phyloP scores from a whole-genome alignment of 1,284 basidiomycete genomes.

The Schizophyllum commune region DNA sequence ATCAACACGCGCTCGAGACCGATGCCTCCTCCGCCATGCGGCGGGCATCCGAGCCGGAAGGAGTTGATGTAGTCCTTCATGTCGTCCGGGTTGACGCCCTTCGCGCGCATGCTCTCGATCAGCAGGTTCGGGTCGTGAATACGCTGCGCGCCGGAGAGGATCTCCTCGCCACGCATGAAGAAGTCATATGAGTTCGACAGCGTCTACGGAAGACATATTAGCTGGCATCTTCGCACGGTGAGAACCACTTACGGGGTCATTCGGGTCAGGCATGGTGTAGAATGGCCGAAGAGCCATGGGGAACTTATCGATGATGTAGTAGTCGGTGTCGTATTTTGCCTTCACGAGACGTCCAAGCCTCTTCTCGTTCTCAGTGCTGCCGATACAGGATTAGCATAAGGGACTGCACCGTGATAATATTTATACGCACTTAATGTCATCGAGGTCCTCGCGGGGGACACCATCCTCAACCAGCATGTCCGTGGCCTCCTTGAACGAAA shows the following conservation, averaged over 20 bases:
- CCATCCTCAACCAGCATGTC: conserved; percentile 82
- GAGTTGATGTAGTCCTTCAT: conserved; percentile 93
- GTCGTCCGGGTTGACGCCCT: conserved; percentile 76
- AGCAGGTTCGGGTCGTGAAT: conserved; percentile 88
- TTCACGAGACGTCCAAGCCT: conserved; percentile 84
- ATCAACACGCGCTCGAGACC: conserved; percentile 94
- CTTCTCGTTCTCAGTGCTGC: conserved; percentile 88
- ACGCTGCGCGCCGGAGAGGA: conserved; percentile 95
- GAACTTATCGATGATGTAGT: conserved; percentile 98
- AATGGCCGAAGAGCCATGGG: conserved; percentile 90
- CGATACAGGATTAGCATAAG: conserved; percentile 1
- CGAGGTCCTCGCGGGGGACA: conserved; percentile 64
- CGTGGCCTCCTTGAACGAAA: conserved; percentile 86
- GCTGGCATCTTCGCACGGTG: conserved; percentile 3
- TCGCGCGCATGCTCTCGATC: conserved; percentile 75
- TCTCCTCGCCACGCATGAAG: conserved; percentile 99
- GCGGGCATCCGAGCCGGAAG: conserved; percentile 90
- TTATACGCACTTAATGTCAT: conserved; percentile 73
- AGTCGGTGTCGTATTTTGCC: conserved; percentile 93
- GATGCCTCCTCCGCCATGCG: conserved; percentile 81
- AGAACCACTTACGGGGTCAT: conserved; percentile 59
- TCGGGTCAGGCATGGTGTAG: conserved; percentile 96
- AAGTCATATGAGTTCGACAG: conserved; percentile 99
- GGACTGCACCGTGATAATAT: conserved; percentile 16
- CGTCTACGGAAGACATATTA: conserved; percentile 34